phyloP scores from a whole-genome alignment of 2,329 filamentous ascomycete species.

The Shiraia sp. region DNA sequence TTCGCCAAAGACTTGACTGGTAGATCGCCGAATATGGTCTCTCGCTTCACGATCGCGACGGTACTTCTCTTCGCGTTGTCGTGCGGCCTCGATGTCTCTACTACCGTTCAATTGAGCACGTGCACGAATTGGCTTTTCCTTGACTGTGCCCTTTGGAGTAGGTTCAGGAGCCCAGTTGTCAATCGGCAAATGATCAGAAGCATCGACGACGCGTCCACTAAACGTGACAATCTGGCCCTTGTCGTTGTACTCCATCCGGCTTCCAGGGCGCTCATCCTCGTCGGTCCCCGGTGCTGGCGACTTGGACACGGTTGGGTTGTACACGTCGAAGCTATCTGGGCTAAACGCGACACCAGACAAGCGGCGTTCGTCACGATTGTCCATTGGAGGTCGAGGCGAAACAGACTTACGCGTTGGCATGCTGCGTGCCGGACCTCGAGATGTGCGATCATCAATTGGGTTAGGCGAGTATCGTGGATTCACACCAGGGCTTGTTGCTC shows the following conservation, averaged over 20 bases:
- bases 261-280: constrained; percentile 34
- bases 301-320: constrained; percentile 61
- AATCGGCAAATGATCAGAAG: constrained; percentile 77
- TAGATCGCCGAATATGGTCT: constrained; percentile 37
- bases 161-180: constrained; percentile 79
- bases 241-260: constrained; percentile 52
- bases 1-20: constrained; percentile 28
- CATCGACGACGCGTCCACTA: constrained; percentile 77
- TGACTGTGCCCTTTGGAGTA: constrained; percentile 60
- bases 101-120: constrained; percentile 58
- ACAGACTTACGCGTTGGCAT: constrained; percentile 70
- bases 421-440: constrained; percentile 48
- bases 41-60: constrained; percentile 38
- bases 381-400: constrained; percentile 65
- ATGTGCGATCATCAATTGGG: constrained; percentile 38
- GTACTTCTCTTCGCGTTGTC: constrained; percentile 36
- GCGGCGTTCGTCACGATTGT: constrained; percentile 50
- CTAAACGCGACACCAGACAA: constrained; percentile 70
- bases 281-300: constrained; percentile 23
- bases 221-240: constrained; percentile 74
- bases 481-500: constrained; percentile 49
- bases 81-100: constrained; percentile 44
- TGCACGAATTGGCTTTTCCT: constrained; percentile 45
- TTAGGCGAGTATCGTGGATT: constrained; percentile 31
- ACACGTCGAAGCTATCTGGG: constrained; percentile 73